Percentiles rank a stretch among this genome's conserved stretches.
phyloP scores from a whole-genome alignment of 2,329 filamentous ascomycete genomes.

The Gnomoniopsis smithogilvyi region DNA sequence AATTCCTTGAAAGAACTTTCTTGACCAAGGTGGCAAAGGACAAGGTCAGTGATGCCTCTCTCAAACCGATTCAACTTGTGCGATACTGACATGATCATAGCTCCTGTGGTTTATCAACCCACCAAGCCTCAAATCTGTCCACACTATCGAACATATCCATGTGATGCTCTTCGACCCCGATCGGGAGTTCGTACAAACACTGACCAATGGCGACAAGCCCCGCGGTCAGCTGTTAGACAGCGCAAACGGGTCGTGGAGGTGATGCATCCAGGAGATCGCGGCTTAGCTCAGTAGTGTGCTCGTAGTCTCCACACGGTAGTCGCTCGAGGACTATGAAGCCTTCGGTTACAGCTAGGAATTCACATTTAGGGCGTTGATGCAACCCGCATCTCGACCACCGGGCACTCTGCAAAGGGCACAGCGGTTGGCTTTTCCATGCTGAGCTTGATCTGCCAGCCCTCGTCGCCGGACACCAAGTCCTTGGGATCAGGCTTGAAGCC shows the following conservation, averaged over 20 bases:
- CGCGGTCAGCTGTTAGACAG: slow-evolving; percentile 45
- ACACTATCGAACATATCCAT: slow-evolving; percentile 90
- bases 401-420: slow-evolving; percentile 68
- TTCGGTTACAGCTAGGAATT: neutral
- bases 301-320: neutral
- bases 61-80: neutral
- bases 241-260: neutral
- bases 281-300: neutral
- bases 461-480: slow-evolving; percentile 28
- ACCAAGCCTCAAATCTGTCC: slow-evolving; percentile 77
- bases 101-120: slow-evolving; percentile 86
- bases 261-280: neutral
- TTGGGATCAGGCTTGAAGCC: slow-evolving; percentile 34
- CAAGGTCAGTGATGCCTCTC: slow-evolving; percentile 43
- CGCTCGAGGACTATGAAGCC: neutral
- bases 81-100: slow-evolving; percentile 23
- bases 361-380: slow-evolving; percentile 8
- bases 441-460: slow-evolving; percentile 54
- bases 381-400: slow-evolving; percentile 58
- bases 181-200: slow-evolving; percentile 60
- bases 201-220: slow-evolving; percentile 74
- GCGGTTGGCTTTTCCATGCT: slow-evolving; percentile 70
- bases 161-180: slow-evolving; percentile 84
- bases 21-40: slow-evolving; percentile 46
- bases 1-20: slow-evolving; percentile 68